Percentiles rank a stretch among this genome's conserved stretches.
Evolutionary conservation across 345 rosid species (phyloP).

Genomic region (Euphorbia tirucalli): DNA sequence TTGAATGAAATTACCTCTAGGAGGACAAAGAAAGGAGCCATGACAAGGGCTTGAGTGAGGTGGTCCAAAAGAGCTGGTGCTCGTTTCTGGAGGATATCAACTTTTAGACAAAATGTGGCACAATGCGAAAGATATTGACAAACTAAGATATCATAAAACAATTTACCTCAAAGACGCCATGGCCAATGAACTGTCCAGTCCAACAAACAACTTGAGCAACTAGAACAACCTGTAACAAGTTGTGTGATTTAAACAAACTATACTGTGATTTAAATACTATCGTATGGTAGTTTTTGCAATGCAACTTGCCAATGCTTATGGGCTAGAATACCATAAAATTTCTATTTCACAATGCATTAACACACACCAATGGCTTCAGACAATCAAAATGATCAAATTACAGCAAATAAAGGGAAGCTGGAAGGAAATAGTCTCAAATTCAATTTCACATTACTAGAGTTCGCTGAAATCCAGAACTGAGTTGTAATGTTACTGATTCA

Average conservation of each 20-base stretch:
- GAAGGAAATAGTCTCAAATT: neutral
- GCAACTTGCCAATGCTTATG: neutral
- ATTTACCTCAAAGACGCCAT: slow-evolving; percentile 57
- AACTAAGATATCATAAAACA: slow-evolving; percentile 4
- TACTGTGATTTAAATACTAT: neutral
- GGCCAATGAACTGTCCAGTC: slow-evolving; percentile 66
- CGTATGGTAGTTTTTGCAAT: neutral
- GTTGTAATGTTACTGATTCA: no score
- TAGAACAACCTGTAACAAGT: slow-evolving; percentile 42
- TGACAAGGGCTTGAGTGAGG: slow-evolving; percentile 54
- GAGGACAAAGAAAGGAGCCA: slow-evolving; percentile 67
- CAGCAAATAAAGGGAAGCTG: no score
- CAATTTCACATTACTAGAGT: neutral
- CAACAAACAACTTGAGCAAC: slow-evolving; percentile 56
- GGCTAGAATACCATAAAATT: neutral
- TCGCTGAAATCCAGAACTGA: neutral
- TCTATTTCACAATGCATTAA: neutral
- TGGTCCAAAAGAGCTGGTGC: slow-evolving; percentile 65
- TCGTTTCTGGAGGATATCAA: slow-evolving; percentile 42
- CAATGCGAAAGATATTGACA: neutral
- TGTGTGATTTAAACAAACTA: neutral
- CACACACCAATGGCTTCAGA: neutral
- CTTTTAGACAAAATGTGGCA: slow-evolving; percentile 9
- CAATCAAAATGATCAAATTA: no score
- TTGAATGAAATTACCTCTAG: slow-evolving; percentile 45